Conservation (phyloP, 208 protist species). For the Crithidia fasciculata region DNA sequence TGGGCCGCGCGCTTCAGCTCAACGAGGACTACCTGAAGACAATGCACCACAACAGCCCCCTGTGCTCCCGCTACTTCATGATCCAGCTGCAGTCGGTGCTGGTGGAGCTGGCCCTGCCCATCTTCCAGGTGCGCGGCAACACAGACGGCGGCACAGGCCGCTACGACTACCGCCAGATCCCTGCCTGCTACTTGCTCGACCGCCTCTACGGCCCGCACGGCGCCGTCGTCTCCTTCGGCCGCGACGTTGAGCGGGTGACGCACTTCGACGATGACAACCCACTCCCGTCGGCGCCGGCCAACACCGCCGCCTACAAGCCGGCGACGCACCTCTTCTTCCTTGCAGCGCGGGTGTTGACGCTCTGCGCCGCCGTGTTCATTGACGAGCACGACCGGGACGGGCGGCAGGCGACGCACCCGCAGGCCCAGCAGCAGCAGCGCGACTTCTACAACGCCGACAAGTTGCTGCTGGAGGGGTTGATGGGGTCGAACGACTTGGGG, state of each 20-base stretch:
- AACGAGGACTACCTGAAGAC: slow-evolving; percentile 87
- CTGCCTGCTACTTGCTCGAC: slow-evolving; percentile 69
- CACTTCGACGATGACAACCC: slow-evolving; percentile 67
- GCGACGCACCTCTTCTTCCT: slow-evolving; percentile 85
- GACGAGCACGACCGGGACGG: slow-evolving; percentile 66
- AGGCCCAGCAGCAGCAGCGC: slow-evolving; percentile 50
- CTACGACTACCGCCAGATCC: slow-evolving; percentile 49
- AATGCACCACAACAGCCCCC: slow-evolving; percentile 65
- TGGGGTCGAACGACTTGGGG: slow-evolving; percentile 50
- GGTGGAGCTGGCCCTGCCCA: slow-evolving; percentile 68
- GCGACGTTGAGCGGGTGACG: slow-evolving; percentile 78
- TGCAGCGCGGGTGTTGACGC: slow-evolving; percentile 56
- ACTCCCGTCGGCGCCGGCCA: slow-evolving; percentile 38
- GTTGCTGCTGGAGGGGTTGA: slow-evolving; percentile 62
- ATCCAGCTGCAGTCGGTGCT: slow-evolving; percentile 79
- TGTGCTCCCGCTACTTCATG: slow-evolving; percentile 87
- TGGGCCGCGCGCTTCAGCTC: slow-evolving; percentile 68
- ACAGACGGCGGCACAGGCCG: not conserved
- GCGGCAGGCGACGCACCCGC: slow-evolving; percentile 57
- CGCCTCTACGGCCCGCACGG: slow-evolving; percentile 29
- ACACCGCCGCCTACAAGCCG: slow-evolving; percentile 62
- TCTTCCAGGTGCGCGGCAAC: slow-evolving; percentile 42
- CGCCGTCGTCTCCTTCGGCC: slow-evolving; percentile 55
- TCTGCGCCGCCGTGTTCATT: slow-evolving; percentile 61
- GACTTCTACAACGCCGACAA: slow-evolving; percentile 55